Conservation (phyloP, 305 asterid species). For the Fraxinus ornus region DNA sequence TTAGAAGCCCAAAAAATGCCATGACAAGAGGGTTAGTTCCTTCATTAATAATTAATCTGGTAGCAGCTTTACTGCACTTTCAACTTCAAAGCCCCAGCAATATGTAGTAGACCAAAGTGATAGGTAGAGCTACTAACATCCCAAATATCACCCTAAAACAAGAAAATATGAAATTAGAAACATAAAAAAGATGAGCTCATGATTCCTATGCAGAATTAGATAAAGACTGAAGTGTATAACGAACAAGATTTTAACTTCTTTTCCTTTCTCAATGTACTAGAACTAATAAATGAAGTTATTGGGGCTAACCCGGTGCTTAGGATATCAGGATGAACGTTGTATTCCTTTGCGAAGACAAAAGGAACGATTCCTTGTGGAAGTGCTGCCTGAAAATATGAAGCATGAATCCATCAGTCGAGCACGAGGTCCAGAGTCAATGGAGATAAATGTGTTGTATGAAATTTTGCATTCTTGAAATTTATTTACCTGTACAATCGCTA, state of each 20-base stretch:
- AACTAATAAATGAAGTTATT: background rate
- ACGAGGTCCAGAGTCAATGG: background rate
- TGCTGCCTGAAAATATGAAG: constrained; percentile 56
- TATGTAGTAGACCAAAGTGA: constrained; percentile 83
- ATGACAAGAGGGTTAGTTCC: constrained; percentile 38
- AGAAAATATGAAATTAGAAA: background rate
- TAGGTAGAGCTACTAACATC: constrained; percentile 85
- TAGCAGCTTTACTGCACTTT: background rate
- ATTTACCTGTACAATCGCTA: constrained; percentile 81
- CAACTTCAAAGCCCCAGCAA: constrained; percentile 65
- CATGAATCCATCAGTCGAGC: background rate
- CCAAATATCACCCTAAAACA: constrained; percentile 87
- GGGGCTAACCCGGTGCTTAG: constrained; percentile 80
- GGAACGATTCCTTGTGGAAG: constrained; percentile 96
- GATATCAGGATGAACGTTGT: constrained; percentile 84
- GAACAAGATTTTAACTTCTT: background rate
- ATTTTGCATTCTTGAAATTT: background rate
- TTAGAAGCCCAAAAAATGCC: constrained; percentile 49
- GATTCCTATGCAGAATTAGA: background rate
- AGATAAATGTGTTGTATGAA: background rate
- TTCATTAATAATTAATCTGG: constrained; percentile 22
- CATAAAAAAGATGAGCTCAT: background rate
- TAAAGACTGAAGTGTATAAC: background rate
- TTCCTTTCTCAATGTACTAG: background rate
- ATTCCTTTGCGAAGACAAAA: constrained; percentile 87